Conservation (phyloP, 2,329 filamentous ascomycete species). For the Penicillium paneum region DNA sequence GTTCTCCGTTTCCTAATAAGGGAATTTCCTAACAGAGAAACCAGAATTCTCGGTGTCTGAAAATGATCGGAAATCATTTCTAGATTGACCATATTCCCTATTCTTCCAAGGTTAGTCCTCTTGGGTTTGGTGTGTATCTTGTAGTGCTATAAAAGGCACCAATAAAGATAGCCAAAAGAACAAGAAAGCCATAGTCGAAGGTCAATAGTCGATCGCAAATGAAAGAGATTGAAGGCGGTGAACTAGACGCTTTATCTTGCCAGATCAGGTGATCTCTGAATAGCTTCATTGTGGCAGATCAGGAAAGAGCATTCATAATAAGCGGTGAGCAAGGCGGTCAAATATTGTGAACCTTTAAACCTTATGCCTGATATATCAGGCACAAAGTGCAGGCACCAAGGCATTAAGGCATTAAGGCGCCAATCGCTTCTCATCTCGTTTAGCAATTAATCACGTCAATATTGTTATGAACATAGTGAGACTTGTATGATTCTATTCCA, state of each 20-base stretch:
- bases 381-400: neutral
- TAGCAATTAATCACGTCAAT: neutral
- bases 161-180: too few relatives aligned
- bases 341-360: too few relatives aligned
- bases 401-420: neutral
- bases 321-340: too few relatives aligned
- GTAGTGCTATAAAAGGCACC: too few relatives aligned
- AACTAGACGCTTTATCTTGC: too few relatives aligned
- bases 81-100: neutral
- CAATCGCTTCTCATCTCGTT: neutral
- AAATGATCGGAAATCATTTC: neutral
- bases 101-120: neutral
- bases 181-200: too few relatives aligned
- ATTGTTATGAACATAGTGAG: neutral
- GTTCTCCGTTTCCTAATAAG: constrained; percentile 1
- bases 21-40: neutral
- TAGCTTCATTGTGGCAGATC: too few relatives aligned
- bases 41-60: neutral
- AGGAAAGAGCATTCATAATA: too few relatives aligned
- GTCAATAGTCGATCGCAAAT: too few relatives aligned
- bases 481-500: neutral
- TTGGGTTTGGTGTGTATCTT: neutral
- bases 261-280: too few relatives aligned
- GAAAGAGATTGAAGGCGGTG: too few relatives aligned
- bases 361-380: neutral